phyloP scores from a whole-genome alignment of 1,284 basidiomycete genomes.

The Puccinia novopanici region DNA sequence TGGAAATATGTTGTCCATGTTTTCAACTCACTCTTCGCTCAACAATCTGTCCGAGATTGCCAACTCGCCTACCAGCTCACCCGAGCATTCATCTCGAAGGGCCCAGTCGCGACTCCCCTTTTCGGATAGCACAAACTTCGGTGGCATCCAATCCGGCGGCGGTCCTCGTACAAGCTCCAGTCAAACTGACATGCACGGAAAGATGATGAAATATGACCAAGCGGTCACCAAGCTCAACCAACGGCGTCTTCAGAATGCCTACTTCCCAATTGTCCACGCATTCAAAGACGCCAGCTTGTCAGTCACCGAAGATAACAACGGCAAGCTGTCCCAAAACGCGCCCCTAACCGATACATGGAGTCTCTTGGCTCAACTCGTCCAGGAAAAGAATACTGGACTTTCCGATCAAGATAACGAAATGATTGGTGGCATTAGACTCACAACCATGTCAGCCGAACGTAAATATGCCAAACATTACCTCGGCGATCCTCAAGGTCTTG shows the following conservation, averaged over 20 bases:
- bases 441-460: constrained; percentile 57
- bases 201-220: constrained; percentile 92
- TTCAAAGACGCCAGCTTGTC: constrained; percentile 65
- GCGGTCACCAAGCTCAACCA: constrained; percentile 74
- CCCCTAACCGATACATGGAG: constrained; percentile 60
- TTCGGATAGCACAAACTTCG: constrained; percentile 38
- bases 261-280: constrained; percentile 73
- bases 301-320: constrained; percentile 60
- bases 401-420: constrained; percentile 35
- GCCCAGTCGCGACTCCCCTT: constrained; percentile 49
- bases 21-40: constrained; percentile 47
- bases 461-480: constrained; percentile 62
- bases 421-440: constrained; percentile 55
- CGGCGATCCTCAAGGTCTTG: constrained; percentile 60
- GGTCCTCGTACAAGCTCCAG: constrained; percentile 57
- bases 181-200: constrained; percentile 71
- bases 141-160: constrained; percentile 35
- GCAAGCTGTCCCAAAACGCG: constrained; percentile 56
- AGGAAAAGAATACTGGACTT: constrained; percentile 61
- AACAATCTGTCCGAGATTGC: constrained; percentile 34
- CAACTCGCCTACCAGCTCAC: constrained; percentile 33
- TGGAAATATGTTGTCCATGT: constrained; percentile 35
- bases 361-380: constrained; percentile 61
- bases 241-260: constrained; percentile 70
- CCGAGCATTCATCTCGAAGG: constrained; percentile 48